Conservation (phyloP, 2,329 filamentous ascomycete genomes). For the Pezicula neosporulosa region DNA sequence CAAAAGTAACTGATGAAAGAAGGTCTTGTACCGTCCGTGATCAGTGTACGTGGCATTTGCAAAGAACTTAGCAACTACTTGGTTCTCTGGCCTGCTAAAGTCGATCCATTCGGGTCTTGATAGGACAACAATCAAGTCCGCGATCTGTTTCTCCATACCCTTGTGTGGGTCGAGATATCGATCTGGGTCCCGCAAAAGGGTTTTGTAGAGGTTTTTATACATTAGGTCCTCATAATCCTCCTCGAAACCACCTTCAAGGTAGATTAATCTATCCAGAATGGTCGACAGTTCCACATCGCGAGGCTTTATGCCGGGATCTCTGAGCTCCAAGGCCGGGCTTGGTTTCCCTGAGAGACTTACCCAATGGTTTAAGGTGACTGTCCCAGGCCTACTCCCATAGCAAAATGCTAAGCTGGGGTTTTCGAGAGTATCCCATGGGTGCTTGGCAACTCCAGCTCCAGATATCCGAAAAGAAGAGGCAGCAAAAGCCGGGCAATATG, state of each 20-base stretch:
- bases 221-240: constrained; percentile 54
- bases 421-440: constrained; percentile 69
- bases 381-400: constrained; percentile 64
- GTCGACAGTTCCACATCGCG: constrained; percentile 55
- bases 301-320: constrained; percentile 55
- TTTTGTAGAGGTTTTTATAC: constrained; percentile 63
- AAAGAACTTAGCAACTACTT: constrained; percentile 71
- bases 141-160: constrained; percentile 67
- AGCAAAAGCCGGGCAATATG: constrained; percentile 12
- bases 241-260: constrained; percentile 53
- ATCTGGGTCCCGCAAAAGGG: constrained; percentile 66
- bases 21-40: constrained; percentile 51
- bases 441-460: constrained; percentile 11
- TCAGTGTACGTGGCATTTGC: constrained; percentile 56
- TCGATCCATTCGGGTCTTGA: constrained; percentile 71
- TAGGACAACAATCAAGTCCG: constrained; percentile 66
- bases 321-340: constrained; percentile 53
- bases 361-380: constrained; percentile 70
- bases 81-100: constrained; percentile 66
- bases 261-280: constrained; percentile 56
- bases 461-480: constrained; percentile 19
- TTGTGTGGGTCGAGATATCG: constrained; percentile 57
- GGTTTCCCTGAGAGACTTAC: constrained; percentile 54
- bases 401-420: constrained; percentile 69
- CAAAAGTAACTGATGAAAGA: constrained; percentile 75